Base-by-base conservation (phyloP, 495 filamentous ascomycete genomes). In the Mycothermus thermophilus region DNA sequence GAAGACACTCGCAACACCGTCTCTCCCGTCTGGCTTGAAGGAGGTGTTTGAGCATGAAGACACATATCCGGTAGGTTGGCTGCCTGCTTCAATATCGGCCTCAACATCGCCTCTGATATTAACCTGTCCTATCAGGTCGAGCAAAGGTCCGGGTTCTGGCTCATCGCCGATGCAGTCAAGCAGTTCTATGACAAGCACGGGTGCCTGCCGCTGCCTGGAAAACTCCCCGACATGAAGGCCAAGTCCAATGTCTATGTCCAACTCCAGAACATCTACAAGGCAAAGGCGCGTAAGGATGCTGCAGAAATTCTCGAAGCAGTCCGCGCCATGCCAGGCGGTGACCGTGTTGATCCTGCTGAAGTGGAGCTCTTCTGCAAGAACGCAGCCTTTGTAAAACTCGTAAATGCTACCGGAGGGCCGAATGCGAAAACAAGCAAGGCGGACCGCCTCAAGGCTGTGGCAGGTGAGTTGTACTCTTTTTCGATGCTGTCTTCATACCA, bases 221-320 rank as follows among this genome's bases (percentile, higher is more conserved):
- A 78, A 13, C 65, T 96, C 10, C 92, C 90, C 5, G 90, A 99
- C 58, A 99, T 99, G 90, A 99, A 99, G 61, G 84, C 90, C 20
- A 74, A 87, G 55, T 93, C 85, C 13, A 76, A 71, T 30, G 84
- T 93, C 43, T 99, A 99, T 60, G 75, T 96, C 41, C 67, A 76
- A 41, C 67, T 99, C 17, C 90, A 96, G 59, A 93, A 81, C 44
- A 75, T 95, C 47, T 97, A 96, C 73, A 94, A 93, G 58, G 50
- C 66, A 16, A 94, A 94, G 52, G 83, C 92, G 20, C 77, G 79
- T 18, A 60, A 70, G 40, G 92, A 99, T 46, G 60, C 77, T 26
- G 70, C 76, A 32, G 79, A 93, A 54, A 82, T 99, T 2, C 62
- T 80, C 8, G 55, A 63, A 11, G 75, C 60, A n/a, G 80, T 87